Evolutionary conservation across 208 protist species (phyloP), one percentile per base, ranked within the genome.

Genomic region (Cochliopodium minus): DNA sequence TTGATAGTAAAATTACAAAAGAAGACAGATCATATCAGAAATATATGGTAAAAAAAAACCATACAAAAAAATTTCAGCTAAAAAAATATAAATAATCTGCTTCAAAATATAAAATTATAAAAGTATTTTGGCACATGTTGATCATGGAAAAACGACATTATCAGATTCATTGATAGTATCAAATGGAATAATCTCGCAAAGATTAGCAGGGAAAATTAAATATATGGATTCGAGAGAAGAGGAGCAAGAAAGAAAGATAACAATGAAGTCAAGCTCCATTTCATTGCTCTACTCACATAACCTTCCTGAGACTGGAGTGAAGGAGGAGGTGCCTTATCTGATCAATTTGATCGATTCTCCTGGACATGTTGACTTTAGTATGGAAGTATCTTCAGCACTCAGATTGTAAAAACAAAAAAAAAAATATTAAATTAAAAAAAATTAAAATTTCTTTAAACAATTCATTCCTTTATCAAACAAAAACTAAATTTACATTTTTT

Each of bases 331-430:
- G n/a, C n/a, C 35, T 26, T 79, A 85, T 36, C 66, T 95, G 4
- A 73, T 98, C 29, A 98, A 98, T 70, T 77, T 98, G 4, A 91
- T 99, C 26, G 95, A 99, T 76, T 97, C 91, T 11, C 94, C 94
- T 11, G 95, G 95, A 2, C 95, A 99, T 73, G 91, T 99, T 43
- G 95, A 99, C 76, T 99, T 99, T 66, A 86, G 80, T 6, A 83
- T 74, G 42, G 83, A 93, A 64, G 93, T 98, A 2, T 96, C 89
- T 4, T 92, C 89, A 13, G 94, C 94, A 9, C 89, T 96, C 62
- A 74, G 92, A 32, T 68, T 97, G 43, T 86, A n/a, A n/a, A n/a
- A n/a, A n/a, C n/a, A n/a, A n/a, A n/a, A n/a, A n/a, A n/a, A n/a
- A n/a, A n/a, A n/a, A n/a, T n/a, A n/a, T n/a, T n/a, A n/a, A n/a